phyloP scores from a whole-genome alignment of 257 asterid species.

The Salvia miltiorrhiza region DNA sequence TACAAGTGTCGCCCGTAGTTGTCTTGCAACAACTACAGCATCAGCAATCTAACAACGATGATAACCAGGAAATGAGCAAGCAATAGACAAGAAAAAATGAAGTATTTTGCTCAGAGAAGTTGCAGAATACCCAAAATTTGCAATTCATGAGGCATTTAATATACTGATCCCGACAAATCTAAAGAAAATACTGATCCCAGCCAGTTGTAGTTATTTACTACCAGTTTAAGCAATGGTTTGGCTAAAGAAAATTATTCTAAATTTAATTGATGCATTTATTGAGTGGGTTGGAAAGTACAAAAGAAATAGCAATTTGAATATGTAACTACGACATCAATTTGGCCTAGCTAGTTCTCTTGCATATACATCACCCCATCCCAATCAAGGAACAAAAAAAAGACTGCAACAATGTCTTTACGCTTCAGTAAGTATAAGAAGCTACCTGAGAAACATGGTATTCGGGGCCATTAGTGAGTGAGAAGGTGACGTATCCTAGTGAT shows the following conservation, averaged over 20 bases:
- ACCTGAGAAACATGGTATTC: slow-evolving; percentile 99
- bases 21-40: slow-evolving; percentile 92
- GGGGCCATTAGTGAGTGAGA: slow-evolving; percentile 97
- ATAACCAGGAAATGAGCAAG: slow-evolving; percentile 12
- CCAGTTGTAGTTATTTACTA: not conserved
- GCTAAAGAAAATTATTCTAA: not conserved
- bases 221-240: not conserved
- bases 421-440: slow-evolving; percentile 3
- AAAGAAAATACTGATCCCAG: no score
- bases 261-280: not conserved
- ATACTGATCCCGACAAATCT: not conserved
- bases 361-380: not conserved
- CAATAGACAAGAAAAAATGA: slow-evolving; percentile 11
- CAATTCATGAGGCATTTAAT: slow-evolving; percentile 3
- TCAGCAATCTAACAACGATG: slow-evolving; percentile 68
- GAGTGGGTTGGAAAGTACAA: not conserved
- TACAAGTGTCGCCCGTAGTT: slow-evolving; percentile 82
- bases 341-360: not conserved
- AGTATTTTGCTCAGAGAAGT: slow-evolving; percentile 1
- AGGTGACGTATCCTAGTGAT: slow-evolving; percentile 72
- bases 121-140: not conserved
- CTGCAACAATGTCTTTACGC: not conserved
- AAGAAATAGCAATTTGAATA: not conserved
- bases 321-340: not conserved
- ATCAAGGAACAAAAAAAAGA: not conserved